Base-by-base conservation (phyloP, 1,139 yeast genomes). In the Pichia sp. region DNA sequence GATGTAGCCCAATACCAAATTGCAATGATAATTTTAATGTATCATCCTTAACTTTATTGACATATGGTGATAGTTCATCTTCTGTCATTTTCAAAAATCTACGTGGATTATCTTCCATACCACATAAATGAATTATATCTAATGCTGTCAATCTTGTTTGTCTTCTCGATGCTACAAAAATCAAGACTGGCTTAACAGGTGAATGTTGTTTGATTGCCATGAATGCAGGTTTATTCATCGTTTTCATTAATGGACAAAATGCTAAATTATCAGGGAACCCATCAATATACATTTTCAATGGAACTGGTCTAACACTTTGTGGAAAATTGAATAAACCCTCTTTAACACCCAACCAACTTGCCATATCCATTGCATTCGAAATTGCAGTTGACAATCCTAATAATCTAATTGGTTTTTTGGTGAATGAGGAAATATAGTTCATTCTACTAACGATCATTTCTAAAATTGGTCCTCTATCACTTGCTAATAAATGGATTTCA, bases 391-490 rank as follows among this genome's bases (percentile, higher is more conserved):
- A 89, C 85, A 94, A 80, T 27, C 99, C 99, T 43, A 94, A 67
- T 40, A 94, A 68, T 52, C 99, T 69, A 22, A 90, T 82, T 1
- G 90, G 90, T 47, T 76, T 76, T 49, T 79, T 77, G 0, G 95
- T 88, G 56, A 79, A 84, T 0, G 87, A 76, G 0, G 94, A 80
- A 52, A 90, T 84, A 62, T 85, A 88, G 62, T 92, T 90, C 96
- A 94, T 87, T 68, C 99, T 86, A 69, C 96, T 87, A 16, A 94
- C 99, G 75, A 94, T 92, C 92, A 92, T 92, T 63, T 94, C 99
- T 61, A 94, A 73, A 67, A 92, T 90, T 3, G 98, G 97, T 55
- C 98, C 98, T 68, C 98, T 82, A 62, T 92, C 98, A 70, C 96
- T 86, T 3, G 98, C 98, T 57, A 94, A 77, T 55, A 94, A 72